Percentiles rank a stretch among this genome's conserved stretches.
These are phyloP conservation scores for Luzula sylvatica DNA, from an alignment of 176 grass and related monocot species.

Conservation along the genomic window DNA sequence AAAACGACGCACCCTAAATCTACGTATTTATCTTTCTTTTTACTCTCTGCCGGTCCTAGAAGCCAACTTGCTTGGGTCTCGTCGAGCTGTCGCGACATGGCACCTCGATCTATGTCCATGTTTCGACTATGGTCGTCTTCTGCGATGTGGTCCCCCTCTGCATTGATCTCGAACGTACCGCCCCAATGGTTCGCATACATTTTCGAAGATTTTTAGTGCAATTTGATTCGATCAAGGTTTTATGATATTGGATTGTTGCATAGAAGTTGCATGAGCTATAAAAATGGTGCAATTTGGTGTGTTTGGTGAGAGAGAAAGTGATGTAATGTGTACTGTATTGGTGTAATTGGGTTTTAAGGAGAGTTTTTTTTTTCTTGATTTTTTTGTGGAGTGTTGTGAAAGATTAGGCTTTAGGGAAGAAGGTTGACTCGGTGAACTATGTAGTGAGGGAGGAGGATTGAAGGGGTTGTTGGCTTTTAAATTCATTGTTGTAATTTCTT, in stretches of 20 bases:
- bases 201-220: not conserved
- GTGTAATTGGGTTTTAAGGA: conserved; percentile 10
- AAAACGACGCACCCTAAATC: conserved; percentile 78
- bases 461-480: conserved; percentile 4
- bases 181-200: conserved; percentile 87
- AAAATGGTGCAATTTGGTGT: conserved; percentile 10
- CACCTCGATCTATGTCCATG: conserved; percentile 63
- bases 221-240: conserved; percentile 6
- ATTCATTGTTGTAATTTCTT: conserved; percentile 1
- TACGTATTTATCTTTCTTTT: conserved; percentile 96
- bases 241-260: not conserved
- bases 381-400: not conserved
- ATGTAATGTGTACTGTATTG: not conserved
- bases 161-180: conserved; percentile 73
- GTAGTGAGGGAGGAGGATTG: not conserved
- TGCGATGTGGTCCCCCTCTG: conserved; percentile 20
- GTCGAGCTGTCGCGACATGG: conserved; percentile 67
- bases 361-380: no score
- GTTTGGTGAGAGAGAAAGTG: conserved; percentile 17
- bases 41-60: conserved; percentile 56
- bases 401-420: not conserved
- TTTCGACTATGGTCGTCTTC: conserved; percentile 78
- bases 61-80: conserved; percentile 99
- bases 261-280: not conserved
- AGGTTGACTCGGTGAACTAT: conserved; percentile 22